A percentile compares a stretch with the other conserved stretches of the same genome.
These are phyloP conservation scores for Penicillium sp. DNA, from an alignment of 2,329 filamentous ascomycete genomes.

Conservation along the genomic window DNA sequence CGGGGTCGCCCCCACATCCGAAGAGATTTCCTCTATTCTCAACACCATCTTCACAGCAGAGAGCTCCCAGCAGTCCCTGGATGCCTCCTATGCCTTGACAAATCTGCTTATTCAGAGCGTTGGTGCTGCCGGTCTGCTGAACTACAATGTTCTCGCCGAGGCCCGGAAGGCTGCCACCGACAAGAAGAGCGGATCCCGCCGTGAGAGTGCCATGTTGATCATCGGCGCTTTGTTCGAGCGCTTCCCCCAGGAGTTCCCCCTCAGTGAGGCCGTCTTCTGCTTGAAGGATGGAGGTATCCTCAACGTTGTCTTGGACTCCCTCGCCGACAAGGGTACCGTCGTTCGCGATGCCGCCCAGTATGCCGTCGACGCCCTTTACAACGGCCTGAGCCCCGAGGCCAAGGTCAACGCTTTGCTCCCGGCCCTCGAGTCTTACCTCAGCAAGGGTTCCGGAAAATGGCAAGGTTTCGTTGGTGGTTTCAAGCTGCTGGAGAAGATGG, in stretches of 20 bases:
- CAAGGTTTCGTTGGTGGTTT: conserved; percentile 89
- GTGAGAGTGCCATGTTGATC: conserved; percentile 93
- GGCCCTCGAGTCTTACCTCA: conserved; percentile 70
- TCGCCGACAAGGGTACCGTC: conserved; percentile 85
- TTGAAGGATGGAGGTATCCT: conserved; percentile 77
- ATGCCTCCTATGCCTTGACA: conserved; percentile 65
- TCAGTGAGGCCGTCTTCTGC: conserved; percentile 79
- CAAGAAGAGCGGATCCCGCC: conserved; percentile 84
- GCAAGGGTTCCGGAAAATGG: conserved; percentile 90
- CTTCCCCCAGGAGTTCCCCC: conserved; percentile 72
- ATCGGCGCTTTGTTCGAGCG: conserved; percentile 91
- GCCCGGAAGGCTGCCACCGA: conserved; percentile 78
- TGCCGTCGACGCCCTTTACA: conserved; percentile 85
- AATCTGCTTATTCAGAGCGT: conserved; percentile 65
- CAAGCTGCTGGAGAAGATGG: conserved; percentile 85
- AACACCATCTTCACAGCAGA: conserved; percentile 68
- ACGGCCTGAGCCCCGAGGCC: conserved; percentile 75
- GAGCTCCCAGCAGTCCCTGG: conserved; percentile 68
- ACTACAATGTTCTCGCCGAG: conserved; percentile 63
- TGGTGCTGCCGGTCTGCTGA: conserved; percentile 62
- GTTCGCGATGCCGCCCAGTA: conserved; percentile 93
- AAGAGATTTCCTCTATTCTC: conserved; percentile 66
- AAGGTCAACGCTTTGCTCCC: conserved; percentile 82
- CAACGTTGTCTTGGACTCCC: conserved; percentile 72
- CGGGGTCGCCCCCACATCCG: conserved; percentile 58